phyloP scores from a whole-genome alignment of 2,329 filamentous ascomycete genomes.

The Chaetomium olivaceum region DNA sequence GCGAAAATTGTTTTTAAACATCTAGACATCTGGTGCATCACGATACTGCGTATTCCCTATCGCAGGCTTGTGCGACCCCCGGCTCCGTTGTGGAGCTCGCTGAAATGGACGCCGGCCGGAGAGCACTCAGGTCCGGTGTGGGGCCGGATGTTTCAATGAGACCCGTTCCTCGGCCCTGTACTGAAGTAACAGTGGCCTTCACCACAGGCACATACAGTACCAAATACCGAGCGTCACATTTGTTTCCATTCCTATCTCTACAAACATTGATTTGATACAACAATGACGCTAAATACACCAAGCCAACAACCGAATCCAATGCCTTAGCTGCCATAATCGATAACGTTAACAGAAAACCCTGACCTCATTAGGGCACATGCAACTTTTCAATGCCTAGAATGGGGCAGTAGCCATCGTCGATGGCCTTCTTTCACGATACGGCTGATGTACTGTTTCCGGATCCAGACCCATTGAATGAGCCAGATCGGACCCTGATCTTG shows the following conservation, averaged over 20 bases:
- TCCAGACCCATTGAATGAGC: too few relatives aligned
- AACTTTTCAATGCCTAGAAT: too few relatives aligned
- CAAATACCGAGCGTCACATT: not conserved
- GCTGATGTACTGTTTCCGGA: too few relatives aligned
- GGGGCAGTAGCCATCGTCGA: too few relatives aligned
- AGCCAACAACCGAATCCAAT: not conserved
- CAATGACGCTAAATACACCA: not conserved
- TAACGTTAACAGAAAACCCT: not conserved
- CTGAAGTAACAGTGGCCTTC: not conserved
- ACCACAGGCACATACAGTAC: not conserved
- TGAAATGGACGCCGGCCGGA: slow-evolving; percentile 1
- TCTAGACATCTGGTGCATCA: not conserved
- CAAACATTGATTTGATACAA: not conserved
- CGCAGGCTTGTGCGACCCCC: not conserved
- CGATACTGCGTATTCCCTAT: not conserved
- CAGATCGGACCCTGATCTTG: too few relatives aligned
- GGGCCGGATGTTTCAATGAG: slow-evolving; percentile 1
- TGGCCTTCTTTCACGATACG: too few relatives aligned
- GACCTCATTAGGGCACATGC: not conserved
- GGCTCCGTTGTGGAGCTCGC: not conserved
- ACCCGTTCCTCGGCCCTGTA: slow-evolving; percentile 1
- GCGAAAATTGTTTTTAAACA: slow-evolving; percentile 6
- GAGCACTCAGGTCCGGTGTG: not conserved
- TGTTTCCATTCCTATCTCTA: not conserved
- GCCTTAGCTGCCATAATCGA: not conserved